These are phyloP conservation scores for Agaricus bisporus DNA, from an alignment of 768 basidiomycete genomes.

Conservation along the genomic window DNA sequence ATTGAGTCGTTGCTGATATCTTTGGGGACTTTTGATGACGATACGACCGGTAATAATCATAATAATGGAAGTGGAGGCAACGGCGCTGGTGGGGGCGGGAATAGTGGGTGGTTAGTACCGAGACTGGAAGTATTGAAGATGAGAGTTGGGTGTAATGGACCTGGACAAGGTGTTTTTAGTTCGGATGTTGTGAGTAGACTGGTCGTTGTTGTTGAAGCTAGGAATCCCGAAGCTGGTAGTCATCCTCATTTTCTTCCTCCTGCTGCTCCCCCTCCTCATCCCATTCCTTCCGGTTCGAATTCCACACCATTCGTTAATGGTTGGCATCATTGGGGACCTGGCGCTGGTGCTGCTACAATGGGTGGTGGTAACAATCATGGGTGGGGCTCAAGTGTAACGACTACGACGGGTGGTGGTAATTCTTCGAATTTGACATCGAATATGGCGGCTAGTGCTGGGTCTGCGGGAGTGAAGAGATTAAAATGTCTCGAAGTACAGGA, in stretches of 20 bases:
- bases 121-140: conserved; percentile 52
- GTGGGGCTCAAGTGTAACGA: conserved; percentile 20
- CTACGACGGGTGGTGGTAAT: conserved; percentile 12
- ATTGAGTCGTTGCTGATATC: conserved; percentile 58
- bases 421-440: conserved; percentile 11
- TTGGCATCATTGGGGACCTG: background rate
- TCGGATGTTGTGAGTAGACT: conserved; percentile 58
- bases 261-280: too few relatives aligned
- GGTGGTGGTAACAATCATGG: conserved; percentile 47
- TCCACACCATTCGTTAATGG: too few relatives aligned
- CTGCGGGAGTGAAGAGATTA: conserved; percentile 46
- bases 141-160: conserved; percentile 23
- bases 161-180: background rate
- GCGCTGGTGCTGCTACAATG: background rate
- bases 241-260: too few relatives aligned
- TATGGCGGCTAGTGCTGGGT: conserved; percentile 34
- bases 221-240: conserved; percentile 50
- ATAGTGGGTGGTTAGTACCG: conserved; percentile 57
- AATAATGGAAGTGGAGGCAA: background rate
- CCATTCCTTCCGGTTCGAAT: too few relatives aligned
- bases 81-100: conserved; percentile 12
- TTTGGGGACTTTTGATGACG: conserved; percentile 57
- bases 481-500: conserved; percentile 64
- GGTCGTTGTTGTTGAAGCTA: conserved; percentile 64
- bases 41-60: conserved; percentile 16